Percentiles rank a stretch among this genome's conserved stretches.
Conservation (phyloP, 306 rosid species). For the Lupinus albus region DNA sequence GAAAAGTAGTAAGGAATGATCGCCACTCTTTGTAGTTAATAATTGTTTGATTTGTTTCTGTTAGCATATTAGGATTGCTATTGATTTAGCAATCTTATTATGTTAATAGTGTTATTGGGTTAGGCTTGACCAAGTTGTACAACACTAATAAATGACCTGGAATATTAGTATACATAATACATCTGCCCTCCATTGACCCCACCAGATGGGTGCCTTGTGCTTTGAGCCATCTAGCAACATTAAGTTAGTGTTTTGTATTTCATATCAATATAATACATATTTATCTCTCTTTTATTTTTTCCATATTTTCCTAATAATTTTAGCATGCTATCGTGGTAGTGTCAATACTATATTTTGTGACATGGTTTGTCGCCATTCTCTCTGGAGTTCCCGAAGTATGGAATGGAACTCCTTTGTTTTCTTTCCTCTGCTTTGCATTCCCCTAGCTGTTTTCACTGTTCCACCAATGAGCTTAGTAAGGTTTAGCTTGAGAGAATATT, state of each 20-base stretch:
- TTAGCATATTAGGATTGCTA: neutral
- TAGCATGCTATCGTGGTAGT: neutral
- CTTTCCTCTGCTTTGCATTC: neutral
- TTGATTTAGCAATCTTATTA: constrained; percentile 26
- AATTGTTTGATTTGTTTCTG: neutral
- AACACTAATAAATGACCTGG: neutral
- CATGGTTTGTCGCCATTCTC: neutral
- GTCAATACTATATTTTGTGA: neutral
- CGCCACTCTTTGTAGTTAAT: constrained; percentile 9
- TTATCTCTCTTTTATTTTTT: neutral
- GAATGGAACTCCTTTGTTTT: constrained; percentile 2
- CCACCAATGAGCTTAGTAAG: no score
- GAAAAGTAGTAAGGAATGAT: constrained; percentile 21
- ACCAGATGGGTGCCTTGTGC: no score
- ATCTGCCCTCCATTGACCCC: no score
- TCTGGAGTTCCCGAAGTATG: neutral
- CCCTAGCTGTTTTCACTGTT: neutral
- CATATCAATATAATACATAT: neutral
- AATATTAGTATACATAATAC: constrained; percentile 11
- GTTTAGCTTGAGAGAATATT: no score
- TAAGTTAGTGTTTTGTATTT: neutral
- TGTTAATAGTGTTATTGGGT: constrained; percentile 3
- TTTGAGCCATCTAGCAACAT: neutral
- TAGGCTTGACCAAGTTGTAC: constrained; percentile 20
- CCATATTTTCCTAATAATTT: neutral